Base-by-base conservation (phyloP, 768 basidiomycete species). In the Russula earlei region DNA sequence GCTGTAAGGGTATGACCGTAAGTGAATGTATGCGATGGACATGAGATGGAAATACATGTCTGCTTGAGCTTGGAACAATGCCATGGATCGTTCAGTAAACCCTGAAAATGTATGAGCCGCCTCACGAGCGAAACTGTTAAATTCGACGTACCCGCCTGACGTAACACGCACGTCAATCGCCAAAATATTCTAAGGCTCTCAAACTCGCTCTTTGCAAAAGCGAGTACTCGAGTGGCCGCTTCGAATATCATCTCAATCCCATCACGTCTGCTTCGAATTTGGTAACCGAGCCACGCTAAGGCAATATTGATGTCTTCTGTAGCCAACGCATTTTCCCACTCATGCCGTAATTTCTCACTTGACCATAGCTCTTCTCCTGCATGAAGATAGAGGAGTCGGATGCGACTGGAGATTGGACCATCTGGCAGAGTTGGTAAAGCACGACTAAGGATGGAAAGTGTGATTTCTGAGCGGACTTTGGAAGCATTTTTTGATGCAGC, bases 201-300 rank as follows among this genome's bases (percentile, higher is more conserved):
- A 22, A 81, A 47, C 52, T 87, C 84, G 38, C 62, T 61, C 4
- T 69, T 67, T 31, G 87, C 64, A 4, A 73, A 71, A 17, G 67
- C 64, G 41, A 83, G 60, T 17, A 77, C 71, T 29, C 81, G 73
- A 40, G 67, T 63, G 4, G 77, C 80, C 62, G 81, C 81, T 25
- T 74, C 71, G 3, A 83, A 67, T 5, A 86, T 63, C 6, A 74
- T 76, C 37, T 81, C 75, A 27, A 87, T 65, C 2, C 81, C 79
- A 38, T 70, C 68, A 38, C 59, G 69, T 15, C 71, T 71, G 36
- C 62, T 75, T 40, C 81, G 72, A 33, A 87, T 78, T 55, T 77
- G 75, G 86, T 86, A 90, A 60, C 86, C 84, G 3, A 91, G 64
- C 87, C 88, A 91, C 61, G 84, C 84, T 71, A 90, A 77, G 79